Base-by-base conservation (phyloP, 169 alveolate species). In the Eimeria falciformis region DNA sequence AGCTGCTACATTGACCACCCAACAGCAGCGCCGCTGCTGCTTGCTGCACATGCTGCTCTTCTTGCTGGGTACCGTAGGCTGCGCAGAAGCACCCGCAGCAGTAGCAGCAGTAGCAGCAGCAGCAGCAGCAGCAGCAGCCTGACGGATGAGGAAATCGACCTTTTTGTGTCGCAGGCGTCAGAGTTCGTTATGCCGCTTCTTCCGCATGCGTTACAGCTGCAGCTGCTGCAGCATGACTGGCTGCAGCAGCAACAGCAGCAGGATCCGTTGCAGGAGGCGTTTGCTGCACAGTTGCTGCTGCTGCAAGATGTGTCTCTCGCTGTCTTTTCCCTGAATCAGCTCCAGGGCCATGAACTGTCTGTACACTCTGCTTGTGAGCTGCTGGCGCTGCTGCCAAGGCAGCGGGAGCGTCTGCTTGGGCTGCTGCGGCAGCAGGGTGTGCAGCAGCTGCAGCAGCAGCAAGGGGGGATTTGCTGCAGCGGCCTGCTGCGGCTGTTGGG, bases 191-290 rank as follows among this genome's bases (percentile, higher is more conserved):
- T 78, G 58, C 92, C 92, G 66, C 53, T 79, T 46, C 21, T 87
- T 46, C 75, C 92, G 62, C 65, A 55, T 18, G 92, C 92, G 46
- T 78, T 87, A 53, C 83, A 87, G 92, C 87, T 62, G 58, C 86
- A 56, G 29, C 77, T 87, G 58, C 62, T 87, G 58, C 79, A 65
- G 81, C 92, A 79, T 50, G 92, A 87, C 33, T 65, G 46, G 56
- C 79, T 87, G 50, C 75, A 69, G 79, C 92, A 73, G 69, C 92
- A 33, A 87, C 92, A 47, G 92, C 90, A 2, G 56, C 92, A n/a
- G 87, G 92, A 87, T 25, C 92, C 87, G 37, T 66, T 87, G 71
- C 87, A 50, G 77, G 50, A 43, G 87, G 66, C 43, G 79, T 56
- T 40, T 46, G 56, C 87, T 46, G 82, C 81, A 17, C 56, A 69